phyloP scores from a whole-genome alignment of 306 rosid genomes.

The Leucaena leucocephala region DNA sequence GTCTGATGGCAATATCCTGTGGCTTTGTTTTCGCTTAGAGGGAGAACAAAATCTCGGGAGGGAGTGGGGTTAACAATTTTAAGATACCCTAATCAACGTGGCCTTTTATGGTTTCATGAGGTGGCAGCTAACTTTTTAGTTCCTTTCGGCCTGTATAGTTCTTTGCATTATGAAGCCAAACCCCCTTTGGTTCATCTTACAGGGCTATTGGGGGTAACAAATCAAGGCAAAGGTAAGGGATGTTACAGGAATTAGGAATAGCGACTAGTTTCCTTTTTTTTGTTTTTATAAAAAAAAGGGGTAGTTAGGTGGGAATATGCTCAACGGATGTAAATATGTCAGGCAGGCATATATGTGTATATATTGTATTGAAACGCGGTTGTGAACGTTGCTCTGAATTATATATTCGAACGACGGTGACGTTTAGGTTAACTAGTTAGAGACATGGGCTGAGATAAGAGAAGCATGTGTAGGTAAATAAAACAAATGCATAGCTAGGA shows the following conservation, averaged over 20 bases:
- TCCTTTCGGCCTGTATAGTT: background rate
- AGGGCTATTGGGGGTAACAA: constrained; percentile 8
- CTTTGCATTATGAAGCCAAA: background rate
- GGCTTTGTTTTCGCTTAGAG: constrained; percentile 52
- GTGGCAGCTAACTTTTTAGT: background rate
- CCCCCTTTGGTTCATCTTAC: constrained; percentile 28
- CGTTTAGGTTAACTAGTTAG: background rate
- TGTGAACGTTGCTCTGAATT: background rate
- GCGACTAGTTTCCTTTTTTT: background rate
- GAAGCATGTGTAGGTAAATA: background rate
- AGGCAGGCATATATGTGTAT: background rate
- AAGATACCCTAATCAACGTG: background rate
- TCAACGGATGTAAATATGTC: constrained; percentile 37
- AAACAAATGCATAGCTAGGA: no score
- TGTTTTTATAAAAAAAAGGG: no score
- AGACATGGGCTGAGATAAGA: background rate
- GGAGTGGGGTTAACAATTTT: background rate
- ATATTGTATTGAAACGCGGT: background rate
- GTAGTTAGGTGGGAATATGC: background rate
- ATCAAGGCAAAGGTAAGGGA: background rate
- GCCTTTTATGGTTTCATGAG: background rate
- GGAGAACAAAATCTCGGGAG: background rate
- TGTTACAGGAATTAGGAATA: background rate
- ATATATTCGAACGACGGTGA: background rate
- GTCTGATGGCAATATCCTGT: constrained; percentile 69